These are phyloP conservation scores for Toxicodendron radicans DNA, from an alignment of 345 rosid species.

Conservation along the genomic window DNA sequence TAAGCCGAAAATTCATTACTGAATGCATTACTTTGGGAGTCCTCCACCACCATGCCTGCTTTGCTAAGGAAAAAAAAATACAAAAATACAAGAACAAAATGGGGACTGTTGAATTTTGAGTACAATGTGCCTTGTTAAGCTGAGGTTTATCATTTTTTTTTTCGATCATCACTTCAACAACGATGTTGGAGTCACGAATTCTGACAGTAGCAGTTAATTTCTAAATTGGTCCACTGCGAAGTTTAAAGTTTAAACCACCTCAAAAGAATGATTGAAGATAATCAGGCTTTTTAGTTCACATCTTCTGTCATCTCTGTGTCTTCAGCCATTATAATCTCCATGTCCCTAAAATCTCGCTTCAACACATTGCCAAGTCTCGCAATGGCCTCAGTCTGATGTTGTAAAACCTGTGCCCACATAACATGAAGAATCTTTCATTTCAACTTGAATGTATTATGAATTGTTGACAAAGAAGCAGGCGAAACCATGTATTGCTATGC, in stretches of 20 bases:
- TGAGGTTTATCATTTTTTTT: not conserved
- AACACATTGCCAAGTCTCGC: constrained; percentile 78
- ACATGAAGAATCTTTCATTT: constrained; percentile 2
- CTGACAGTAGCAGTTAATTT: not conserved
- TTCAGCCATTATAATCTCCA: constrained; percentile 88
- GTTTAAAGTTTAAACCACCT: not conserved
- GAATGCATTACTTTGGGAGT: not conserved
- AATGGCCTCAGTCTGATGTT: constrained; percentile 88
- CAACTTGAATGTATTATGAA: not conserved
- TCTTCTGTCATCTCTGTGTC: constrained; percentile 56
- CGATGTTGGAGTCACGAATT: not conserved
- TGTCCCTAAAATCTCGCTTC: constrained; percentile 79
- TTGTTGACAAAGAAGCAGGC: not conserved
- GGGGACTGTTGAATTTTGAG: not conserved
- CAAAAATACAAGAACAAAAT: not conserved
- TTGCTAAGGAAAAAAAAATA: too few relatives aligned
- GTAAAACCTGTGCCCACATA: constrained; percentile 54
- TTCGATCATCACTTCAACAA: not conserved
- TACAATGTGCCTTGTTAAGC: not conserved
- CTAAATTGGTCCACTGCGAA: constrained; percentile 10
- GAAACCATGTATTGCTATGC: not conserved
- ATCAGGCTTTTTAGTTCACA: constrained; percentile 5
- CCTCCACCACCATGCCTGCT: not conserved
- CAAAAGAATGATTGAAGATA: constrained; percentile 1
- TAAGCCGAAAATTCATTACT: not conserved